Evolutionary conservation across 164 flowering plant species (phyloP), one percentile per base, ranked within the genome.

Genomic region (Magnolia kwangsiensis): DNA sequence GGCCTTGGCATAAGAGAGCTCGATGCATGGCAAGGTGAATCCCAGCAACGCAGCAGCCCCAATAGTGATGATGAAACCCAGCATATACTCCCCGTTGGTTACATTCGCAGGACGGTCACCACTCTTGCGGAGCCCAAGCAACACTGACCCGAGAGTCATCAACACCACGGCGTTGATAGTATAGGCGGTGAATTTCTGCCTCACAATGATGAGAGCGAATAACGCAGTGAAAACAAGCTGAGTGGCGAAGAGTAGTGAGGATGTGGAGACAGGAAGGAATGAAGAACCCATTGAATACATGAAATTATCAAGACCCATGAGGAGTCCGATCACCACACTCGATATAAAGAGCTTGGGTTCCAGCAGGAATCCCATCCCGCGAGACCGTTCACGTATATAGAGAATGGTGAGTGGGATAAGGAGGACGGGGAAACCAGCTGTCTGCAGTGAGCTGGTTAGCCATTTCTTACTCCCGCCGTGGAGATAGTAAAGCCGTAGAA

Each of bases 161-260:
- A 85, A 50, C 4, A 81, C 79, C 21, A 85, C 82, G 0, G 83
- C 78, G 78, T 82, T 76, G 23, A 82, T 65, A 0, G 85, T 76
- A 24, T 78, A 84, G 1, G 78, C 61, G 3, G 79, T 84, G 69
- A 82, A 84, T 37, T 68, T 76, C 65, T 82, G 82, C 71, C 45
- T 79, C 18, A 81, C 86, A 11, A 82, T 50, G 7, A 80, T 1
- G 19, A 81, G 49, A 10, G 84, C 76, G 51, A 84, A 84, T 8
- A 80, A 19, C 18, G 84, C 81, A 9, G 86, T 84, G 81, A 84
- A 84, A 9, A 78, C 82, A 6, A 84, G 76, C 24, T 80, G 84
- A 6, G 84, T 79, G 24, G 84, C 71, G 55, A 73, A 45, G 49
- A 82, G 77, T 0, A 84, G 75, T 1, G 82, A 75, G 10, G 82